phyloP scores from a whole-genome alignment of 1,284 basidiomycete species.

The Heliocybe sulcata region DNA sequence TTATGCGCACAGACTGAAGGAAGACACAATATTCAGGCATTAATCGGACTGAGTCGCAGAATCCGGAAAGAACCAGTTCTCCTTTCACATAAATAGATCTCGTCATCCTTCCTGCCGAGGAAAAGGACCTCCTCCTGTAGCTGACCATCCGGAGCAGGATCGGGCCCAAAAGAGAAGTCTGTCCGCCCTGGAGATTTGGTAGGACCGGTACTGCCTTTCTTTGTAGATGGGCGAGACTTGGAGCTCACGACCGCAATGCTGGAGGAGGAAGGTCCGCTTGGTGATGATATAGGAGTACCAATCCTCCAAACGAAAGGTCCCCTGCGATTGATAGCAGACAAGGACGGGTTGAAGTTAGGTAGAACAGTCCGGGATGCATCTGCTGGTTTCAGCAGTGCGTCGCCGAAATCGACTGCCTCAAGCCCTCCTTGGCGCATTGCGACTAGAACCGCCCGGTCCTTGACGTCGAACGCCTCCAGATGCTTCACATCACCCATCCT shows the following conservation, averaged over 20 bases:
- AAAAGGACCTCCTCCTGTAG: constrained; percentile 64
- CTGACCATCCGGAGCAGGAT: constrained; percentile 43
- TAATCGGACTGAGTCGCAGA: constrained; percentile 48
- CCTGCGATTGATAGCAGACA: constrained; percentile 56
- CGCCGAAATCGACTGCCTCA: constrained; percentile 69
- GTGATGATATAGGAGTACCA: constrained; percentile 54
- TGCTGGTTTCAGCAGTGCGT: constrained; percentile 68
- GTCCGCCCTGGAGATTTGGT: constrained; percentile 40
- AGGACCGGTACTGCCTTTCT: constrained; percentile 43
- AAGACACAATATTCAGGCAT: constrained; percentile 7
- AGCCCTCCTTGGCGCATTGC: constrained; percentile 79
- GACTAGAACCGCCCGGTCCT: constrained; percentile 65
- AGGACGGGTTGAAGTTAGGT: constrained; percentile 57
- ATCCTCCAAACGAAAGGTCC: constrained; percentile 74
- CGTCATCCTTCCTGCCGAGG: constrained; percentile 64
- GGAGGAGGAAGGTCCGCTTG: constrained; percentile 19
- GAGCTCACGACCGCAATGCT: constrained; percentile 15
- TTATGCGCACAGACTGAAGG: constrained; percentile 2
- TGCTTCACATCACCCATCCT: constrained; percentile 75
- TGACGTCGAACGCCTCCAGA: constrained; percentile 69
- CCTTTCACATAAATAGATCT: constrained; percentile 75
- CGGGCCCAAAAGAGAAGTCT: constrained; percentile 40
- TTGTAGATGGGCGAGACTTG: constrained; percentile 26
- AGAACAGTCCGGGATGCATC: constrained; percentile 64
- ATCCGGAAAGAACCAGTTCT: constrained; percentile 68